phyloP scores from a whole-genome alignment of 179 eudicot species.

The Beta corolliflora region DNA sequence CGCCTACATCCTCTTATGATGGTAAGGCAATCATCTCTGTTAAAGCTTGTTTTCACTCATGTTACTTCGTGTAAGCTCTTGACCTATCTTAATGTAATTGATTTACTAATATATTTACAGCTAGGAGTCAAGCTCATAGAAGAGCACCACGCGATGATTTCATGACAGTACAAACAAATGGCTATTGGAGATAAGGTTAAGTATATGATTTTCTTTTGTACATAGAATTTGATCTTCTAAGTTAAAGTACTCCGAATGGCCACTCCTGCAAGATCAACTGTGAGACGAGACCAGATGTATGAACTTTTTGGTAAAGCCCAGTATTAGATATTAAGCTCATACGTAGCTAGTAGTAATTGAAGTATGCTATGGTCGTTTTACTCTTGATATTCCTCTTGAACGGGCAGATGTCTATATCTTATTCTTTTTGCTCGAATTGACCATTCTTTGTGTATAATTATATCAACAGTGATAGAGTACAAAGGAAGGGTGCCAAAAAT shows the following conservation, averaged over 20 bases:
- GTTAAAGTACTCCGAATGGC: not conserved
- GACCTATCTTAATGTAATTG: too few species aligned
- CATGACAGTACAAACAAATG: not conserved
- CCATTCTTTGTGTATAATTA: not conserved
- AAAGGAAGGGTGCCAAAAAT: not conserved
- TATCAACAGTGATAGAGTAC: not conserved
- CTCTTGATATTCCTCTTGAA: not conserved
- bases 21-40: constrained; percentile 8
- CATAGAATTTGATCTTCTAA: not conserved
- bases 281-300: not conserved
- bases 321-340: not conserved
- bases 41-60: not conserved
- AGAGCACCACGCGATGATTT: not conserved
- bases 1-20: not conserved
- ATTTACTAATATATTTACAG: not conserved
- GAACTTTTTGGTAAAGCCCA: not conserved
- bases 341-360: not conserved
- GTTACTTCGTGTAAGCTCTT: not conserved
- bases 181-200: not conserved
- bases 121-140: not conserved
- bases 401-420: not conserved
- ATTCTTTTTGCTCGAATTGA: not conserved
- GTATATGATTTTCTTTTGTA: not conserved
- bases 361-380: not conserved
- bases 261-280: not conserved